Evolutionary conservation across 352 stramenopile species (phyloP).

Genomic region (Pythium pyrilobum): DNA sequence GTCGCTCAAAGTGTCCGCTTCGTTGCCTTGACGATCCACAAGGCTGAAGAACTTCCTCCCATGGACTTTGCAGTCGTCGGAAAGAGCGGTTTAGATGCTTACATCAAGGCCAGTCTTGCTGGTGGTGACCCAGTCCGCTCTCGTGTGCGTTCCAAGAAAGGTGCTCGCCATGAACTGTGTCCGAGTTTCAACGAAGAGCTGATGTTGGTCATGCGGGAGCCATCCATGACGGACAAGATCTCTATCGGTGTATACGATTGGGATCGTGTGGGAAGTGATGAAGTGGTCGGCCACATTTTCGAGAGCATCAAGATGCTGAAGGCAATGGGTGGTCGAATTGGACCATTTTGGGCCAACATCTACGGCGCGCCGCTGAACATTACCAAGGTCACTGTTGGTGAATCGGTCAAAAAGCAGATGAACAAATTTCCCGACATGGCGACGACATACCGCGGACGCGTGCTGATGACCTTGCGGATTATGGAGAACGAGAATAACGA

Average conservation of each 20-base stretch:
- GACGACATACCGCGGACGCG: constrained; percentile 75
- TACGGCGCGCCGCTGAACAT: constrained; percentile 61
- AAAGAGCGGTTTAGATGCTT: constrained; percentile 65
- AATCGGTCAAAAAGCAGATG: constrained; percentile 73
- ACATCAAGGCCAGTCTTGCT: constrained; percentile 54
- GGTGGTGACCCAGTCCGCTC: constrained; percentile 58
- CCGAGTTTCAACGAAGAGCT: constrained; percentile 79
- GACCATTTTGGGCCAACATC: constrained; percentile 73
- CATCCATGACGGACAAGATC: constrained; percentile 76
- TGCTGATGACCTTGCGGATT: constrained; percentile 74
- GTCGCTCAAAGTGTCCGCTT: constrained; percentile 75
- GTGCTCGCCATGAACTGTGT: constrained; percentile 54
- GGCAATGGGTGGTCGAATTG: constrained; percentile 44
- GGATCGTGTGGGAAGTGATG: constrained; percentile 69
- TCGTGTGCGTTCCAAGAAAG: constrained; percentile 74
- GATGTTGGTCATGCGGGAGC: constrained; percentile 70
- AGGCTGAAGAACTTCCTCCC: constrained; percentile 61
- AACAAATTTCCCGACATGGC: constrained; percentile 79
- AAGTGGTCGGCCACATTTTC: constrained; percentile 67
- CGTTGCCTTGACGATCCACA: constrained; percentile 55
- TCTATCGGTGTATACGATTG: constrained; percentile 69
- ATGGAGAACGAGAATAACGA: constrained; percentile 61
- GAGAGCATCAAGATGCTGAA: constrained; percentile 74
- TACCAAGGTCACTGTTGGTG: constrained; percentile 48
- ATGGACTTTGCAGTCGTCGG: constrained; percentile 70